Evolutionary conservation across 2,329 filamentous ascomycete species (phyloP), one percentile per base, ranked within the genome.

Genomic region (Aspergillus phoenicis): DNA sequence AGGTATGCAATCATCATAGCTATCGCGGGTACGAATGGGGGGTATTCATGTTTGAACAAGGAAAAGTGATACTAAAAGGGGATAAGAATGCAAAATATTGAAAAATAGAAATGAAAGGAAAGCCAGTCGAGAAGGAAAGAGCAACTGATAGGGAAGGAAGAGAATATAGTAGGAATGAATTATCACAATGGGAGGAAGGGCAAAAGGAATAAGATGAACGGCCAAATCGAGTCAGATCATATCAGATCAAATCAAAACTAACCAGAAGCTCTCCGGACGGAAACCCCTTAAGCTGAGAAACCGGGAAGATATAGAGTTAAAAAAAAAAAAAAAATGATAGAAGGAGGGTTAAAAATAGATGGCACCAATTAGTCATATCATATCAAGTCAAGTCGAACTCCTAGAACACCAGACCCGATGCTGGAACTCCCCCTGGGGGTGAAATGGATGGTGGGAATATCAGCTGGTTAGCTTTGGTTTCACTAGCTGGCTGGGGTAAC

Each of bases 351-450:
- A 36, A 36, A 54, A 51, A 20, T 26, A 45, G 20, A 22, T 22
- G 22, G 41, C 41, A 24, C 41, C 20, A 24, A 45, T 36, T 45
- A 24, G 17, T 45, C 41, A 24, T 24, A 22, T 45, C 41, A 45
- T 45, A n/a, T 24, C 28, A 52, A 48, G 57, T 20, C 53, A 57
- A 36, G 33, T 36, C 33, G 24, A 53, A 59, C 36, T 53, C 60
- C 52, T 36, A 57, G 33, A 60, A 61, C 60, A 62, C 55, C 60
- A 26, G 45, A 53, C 36, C 43, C 48, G 59, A 64, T 66, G 62
- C 61, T 59, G 51, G 36, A 57, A 30, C 48, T 39, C 36, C 52
- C 38, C 22, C 15, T 10, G 13, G 48, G 13, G 13, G 28, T 47
- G 22, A 20, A 59, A 22, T 17, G 45, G 24, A 30, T 49, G 47